Conservation (phyloP, 805 yeast species). For the Ogataea methanolica region DNA sequence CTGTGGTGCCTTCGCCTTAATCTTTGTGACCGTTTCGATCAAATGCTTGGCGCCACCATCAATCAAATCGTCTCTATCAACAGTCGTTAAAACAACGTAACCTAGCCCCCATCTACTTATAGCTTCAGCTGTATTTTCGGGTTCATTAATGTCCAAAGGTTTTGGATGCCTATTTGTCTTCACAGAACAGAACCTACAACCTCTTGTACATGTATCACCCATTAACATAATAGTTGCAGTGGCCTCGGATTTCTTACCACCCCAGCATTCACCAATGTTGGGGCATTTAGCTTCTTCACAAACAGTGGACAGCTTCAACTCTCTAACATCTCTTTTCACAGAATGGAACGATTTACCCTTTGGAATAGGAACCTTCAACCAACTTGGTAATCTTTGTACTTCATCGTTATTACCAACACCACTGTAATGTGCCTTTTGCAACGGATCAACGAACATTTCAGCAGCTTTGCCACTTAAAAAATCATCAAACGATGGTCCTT, state of each 20-base stretch:
- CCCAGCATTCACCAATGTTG: slow-evolving; percentile 99
- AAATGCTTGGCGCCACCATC: slow-evolving; percentile 95
- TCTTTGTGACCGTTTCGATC: slow-evolving; percentile 78
- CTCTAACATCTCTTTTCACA: slow-evolving; percentile 81
- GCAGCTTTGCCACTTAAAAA: slow-evolving; percentile 81
- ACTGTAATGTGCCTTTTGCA: slow-evolving; percentile 47
- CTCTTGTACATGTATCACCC: slow-evolving; percentile 99
- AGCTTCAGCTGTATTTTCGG: slow-evolving; percentile 97
- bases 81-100: slow-evolving; percentile 94
- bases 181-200: slow-evolving; percentile 97
- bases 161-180: slow-evolving; percentile 87
- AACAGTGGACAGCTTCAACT: slow-evolving; percentile 86
- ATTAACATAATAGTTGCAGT: slow-evolving; percentile 96
- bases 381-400: slow-evolving; percentile 72
- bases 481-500: slow-evolving; percentile 93
- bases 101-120: slow-evolving; percentile 98
- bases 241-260: slow-evolving; percentile 90
- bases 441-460: slow-evolving; percentile 63
- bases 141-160: slow-evolving; percentile 92
- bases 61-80: slow-evolving; percentile 88
- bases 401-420: slow-evolving; percentile 46
- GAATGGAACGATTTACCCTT: slow-evolving; percentile 81
- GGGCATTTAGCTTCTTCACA: slow-evolving; percentile 99
- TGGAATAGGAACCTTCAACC: slow-evolving; percentile 97
- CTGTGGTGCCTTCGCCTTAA: slow-evolving; percentile 85